These are phyloP conservation scores for Leccinum fuscescens DNA, from an alignment of 1,284 basidiomycete genomes.

Conservation along the genomic window DNA sequence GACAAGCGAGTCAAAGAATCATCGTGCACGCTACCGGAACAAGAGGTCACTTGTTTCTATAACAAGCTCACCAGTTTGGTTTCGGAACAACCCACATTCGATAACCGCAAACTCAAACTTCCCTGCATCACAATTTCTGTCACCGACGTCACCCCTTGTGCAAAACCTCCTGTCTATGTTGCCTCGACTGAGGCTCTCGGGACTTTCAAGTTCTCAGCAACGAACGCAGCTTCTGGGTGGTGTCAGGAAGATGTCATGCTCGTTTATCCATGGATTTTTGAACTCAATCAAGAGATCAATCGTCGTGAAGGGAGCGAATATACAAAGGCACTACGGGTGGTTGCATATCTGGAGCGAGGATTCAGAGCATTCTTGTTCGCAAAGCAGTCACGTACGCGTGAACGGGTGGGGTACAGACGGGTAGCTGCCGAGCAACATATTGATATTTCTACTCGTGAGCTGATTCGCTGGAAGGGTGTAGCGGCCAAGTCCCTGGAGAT, in stretches of 20 bases:
- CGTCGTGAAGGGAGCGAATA: no score
- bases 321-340: no score
- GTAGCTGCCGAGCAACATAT: no score
- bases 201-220: background rate
- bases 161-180: background rate
- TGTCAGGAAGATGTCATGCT: background rate
- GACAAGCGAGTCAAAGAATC: background rate
- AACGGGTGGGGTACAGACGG: no score
- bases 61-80: background rate
- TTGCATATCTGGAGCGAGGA: no score
- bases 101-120: constrained; percentile 6
- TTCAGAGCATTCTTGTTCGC: no score
- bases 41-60: background rate
- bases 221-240: background rate
- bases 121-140: constrained; percentile 14
- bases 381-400: no score
- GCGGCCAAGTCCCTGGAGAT: no score
- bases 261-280: background rate
- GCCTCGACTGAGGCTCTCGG: constrained; percentile 7
- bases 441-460: no score
- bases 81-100: background rate
- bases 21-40: background rate
- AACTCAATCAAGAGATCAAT: no score
- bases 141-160: background rate
- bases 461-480: no score